Evolutionary conservation across 306 rosid genomes (phyloP).

Genomic region (Astragalus membranaceus): DNA sequence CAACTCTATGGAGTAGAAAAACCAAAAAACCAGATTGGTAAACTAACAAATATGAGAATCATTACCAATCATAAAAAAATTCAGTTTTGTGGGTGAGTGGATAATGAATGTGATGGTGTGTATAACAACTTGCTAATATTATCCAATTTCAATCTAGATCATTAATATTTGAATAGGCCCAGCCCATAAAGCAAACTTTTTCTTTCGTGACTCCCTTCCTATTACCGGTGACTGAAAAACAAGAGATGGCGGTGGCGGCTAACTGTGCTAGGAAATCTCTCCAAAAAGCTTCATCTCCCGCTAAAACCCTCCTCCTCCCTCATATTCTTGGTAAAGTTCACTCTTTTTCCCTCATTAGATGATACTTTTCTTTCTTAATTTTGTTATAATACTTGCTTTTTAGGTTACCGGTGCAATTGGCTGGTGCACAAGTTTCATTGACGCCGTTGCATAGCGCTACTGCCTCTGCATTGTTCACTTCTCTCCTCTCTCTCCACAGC

Average conservation of each 20-base stretch:
- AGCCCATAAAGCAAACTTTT: conserved; percentile 12
- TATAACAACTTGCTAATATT: too few species aligned
- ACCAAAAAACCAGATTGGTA: too few species aligned
- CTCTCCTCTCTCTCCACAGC: conserved; percentile 62
- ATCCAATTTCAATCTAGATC: too few species aligned
- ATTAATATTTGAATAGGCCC: background rate
- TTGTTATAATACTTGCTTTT: background rate
- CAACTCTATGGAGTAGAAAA: too few species aligned
- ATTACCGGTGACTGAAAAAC: background rate
- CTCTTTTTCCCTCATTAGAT: background rate
- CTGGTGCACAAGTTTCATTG: conserved; percentile 55
- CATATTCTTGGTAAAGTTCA: conserved; percentile 43
- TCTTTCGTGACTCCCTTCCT: background rate
- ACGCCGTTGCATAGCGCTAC: conserved; percentile 78
- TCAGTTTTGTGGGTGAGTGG: too few species aligned
- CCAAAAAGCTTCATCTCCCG: conserved; percentile 49
- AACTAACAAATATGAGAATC: too few species aligned
- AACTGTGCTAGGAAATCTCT: conserved; percentile 52
- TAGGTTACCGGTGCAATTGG: conserved; percentile 73
- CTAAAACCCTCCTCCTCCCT: conserved; percentile 42
- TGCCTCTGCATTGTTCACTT: conserved; percentile 77
- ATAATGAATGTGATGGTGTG: too few species aligned
- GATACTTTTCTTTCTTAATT: too few species aligned
- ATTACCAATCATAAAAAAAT: too few species aligned
- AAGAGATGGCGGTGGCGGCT: conserved; percentile 83